A percentile compares a stretch with the other conserved stretches of the same genome.
Conservation (phyloP, 805 yeast genomes). For the Suhomyces vadensis region DNA sequence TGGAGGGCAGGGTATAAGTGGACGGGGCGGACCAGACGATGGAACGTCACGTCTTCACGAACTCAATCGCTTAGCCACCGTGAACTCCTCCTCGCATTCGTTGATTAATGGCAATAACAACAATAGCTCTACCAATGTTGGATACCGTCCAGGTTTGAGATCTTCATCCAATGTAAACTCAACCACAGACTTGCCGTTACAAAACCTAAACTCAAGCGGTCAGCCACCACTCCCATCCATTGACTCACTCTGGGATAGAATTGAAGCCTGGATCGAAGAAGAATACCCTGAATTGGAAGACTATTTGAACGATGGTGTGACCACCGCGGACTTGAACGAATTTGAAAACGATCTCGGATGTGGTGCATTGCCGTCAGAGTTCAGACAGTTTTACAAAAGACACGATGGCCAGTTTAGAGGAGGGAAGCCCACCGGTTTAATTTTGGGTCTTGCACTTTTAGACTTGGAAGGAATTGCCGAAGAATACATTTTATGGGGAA, state of each 20-base stretch:
- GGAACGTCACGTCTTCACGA: constrained; percentile 39
- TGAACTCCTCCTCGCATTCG: constrained; percentile 29
- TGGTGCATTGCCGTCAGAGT: constrained; percentile 45
- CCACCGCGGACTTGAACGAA: constrained; percentile 48
- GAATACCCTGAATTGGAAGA: constrained; percentile 49
- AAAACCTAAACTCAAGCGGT: constrained; percentile 46
- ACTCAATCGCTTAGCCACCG: constrained; percentile 27
- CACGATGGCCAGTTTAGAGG: constrained; percentile 50
- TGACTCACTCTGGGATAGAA: constrained; percentile 45
- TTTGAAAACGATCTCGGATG: constrained; percentile 45
- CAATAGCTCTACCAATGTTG: constrained; percentile 23
- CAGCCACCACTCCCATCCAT: constrained; percentile 49
- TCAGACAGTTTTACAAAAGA: constrained; percentile 45
- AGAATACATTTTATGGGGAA: constrained; percentile 43
- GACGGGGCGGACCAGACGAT: constrained; percentile 15
- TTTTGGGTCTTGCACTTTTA: constrained; percentile 44
- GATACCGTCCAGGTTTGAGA: constrained; percentile 45
- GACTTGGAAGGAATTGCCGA: constrained; percentile 45
- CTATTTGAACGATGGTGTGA: constrained; percentile 43
- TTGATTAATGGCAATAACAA: constrained; percentile 21
- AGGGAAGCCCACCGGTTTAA: constrained; percentile 46
- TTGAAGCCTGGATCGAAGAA: constrained; percentile 44
- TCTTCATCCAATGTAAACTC: constrained; percentile 41
- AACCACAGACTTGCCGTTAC: constrained; percentile 45
- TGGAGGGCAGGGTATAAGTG: constrained; percentile 18